Evolutionary conservation across 129 eudicot genomes (phyloP), one percentile per base, ranked within the genome.

Genomic region (Flaveria robusta): DNA sequence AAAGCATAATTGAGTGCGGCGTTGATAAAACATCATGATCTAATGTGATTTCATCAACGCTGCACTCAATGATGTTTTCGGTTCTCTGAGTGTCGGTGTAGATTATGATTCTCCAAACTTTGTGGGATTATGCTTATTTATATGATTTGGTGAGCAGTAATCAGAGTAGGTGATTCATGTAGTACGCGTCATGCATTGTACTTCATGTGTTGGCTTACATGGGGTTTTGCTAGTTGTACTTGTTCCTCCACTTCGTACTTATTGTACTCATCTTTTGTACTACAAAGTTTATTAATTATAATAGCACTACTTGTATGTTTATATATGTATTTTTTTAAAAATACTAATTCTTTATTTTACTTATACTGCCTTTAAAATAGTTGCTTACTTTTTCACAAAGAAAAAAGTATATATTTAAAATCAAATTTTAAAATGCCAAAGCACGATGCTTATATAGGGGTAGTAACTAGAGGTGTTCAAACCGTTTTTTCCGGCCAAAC

Each of bases 1-100:
- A 91, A 88, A 87, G 68, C 88, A 79, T 87, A 80, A 91, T 85
- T 88, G 93, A 85, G 73, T 87, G 87, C 82, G 79, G 88, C 22
- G 86, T 80, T 65, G 89, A 88, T 56, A 85, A 87, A 83, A 29
- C 70, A 15, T 64, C 2, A 24, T 10, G 69, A 19, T 45, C 8
- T 9, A 15, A 58, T 0, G 49, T 18, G 52, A 74, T 87, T 66
- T 80, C 93, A 92, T 92, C 97, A 92, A 92, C 93, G 97, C 97
- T 92, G 96, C 97, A 92, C 97, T 92, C 96, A 92, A 92, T 89
- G 91, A 92, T 67, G 85, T 82, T 86, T 87, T 82, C 51, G 81
- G 83, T 87, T 83, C 89, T 82, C 78, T 70, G 78, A 72, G 64
- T 18, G 27, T 37, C 51, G 7, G 2, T 9, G n/a, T 1, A 23